A percentile compares a stretch with the other conserved stretches of the same genome.
phyloP scores from a whole-genome alignment of 495 filamentous ascomycete species.

The Tuber umbilicatum region DNA sequence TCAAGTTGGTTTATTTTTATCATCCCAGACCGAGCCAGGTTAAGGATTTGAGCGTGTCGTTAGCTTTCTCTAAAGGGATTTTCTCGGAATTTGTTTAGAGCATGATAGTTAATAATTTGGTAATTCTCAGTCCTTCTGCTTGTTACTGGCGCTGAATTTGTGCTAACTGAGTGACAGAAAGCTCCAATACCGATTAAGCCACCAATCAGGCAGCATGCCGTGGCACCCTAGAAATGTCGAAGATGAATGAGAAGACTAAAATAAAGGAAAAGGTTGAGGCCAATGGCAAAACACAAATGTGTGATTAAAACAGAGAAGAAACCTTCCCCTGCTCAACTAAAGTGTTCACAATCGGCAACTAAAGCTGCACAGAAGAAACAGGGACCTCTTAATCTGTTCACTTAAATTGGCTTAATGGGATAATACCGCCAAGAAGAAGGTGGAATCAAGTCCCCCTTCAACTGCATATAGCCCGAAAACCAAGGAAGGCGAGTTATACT shows the following conservation, averaged over 20 bases:
- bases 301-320: conserved; percentile 43
- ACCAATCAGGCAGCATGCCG: background rate
- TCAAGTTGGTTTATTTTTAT: conserved; percentile 77
- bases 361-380: conserved; percentile 35
- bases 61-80: conserved; percentile 44
- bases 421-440: conserved; percentile 50
- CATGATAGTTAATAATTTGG: background rate
- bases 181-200: background rate
- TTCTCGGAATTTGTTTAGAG: conserved; percentile 22
- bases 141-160: background rate
- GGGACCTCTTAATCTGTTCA: conserved; percentile 29
- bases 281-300: background rate
- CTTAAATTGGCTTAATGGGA: conserved; percentile 35
- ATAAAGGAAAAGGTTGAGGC: conserved; percentile 23
- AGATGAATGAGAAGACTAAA: conserved; percentile 19
- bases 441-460: conserved; percentile 38
- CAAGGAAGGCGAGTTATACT: conserved; percentile 18
- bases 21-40: conserved; percentile 60
- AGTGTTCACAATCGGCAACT: background rate
- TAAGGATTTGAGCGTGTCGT: conserved; percentile 43
- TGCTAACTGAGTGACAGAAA: background rate
- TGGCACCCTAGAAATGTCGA: background rate
- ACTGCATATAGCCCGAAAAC: conserved; percentile 25
- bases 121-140: background rate
- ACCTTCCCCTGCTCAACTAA: conserved; percentile 2